Percentiles rank a stretch among this genome's conserved stretches.
These are phyloP conservation scores for Colletotrichum paranaense DNA, from an alignment of 2,329 filamentous ascomycete genomes.

Conservation along the genomic window DNA sequence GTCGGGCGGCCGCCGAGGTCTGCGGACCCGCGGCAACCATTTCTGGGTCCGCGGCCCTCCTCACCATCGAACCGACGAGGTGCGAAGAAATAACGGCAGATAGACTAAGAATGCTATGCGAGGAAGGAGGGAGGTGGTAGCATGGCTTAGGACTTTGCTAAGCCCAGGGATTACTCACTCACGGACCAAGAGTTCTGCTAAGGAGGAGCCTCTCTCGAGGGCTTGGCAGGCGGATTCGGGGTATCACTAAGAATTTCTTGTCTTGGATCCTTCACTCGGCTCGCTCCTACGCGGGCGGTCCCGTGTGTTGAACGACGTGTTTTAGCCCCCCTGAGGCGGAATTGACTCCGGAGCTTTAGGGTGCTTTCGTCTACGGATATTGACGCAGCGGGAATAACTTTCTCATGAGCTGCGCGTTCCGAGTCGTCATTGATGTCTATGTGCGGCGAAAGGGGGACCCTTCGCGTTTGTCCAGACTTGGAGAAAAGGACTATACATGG, in stretches of 20 bases:
- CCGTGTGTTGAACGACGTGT: not conserved
- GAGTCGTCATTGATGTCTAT: too few relatives aligned
- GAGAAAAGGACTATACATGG: not conserved
- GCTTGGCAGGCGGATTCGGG: too few relatives aligned
- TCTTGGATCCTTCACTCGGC: not conserved
- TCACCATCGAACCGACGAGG: not conserved
- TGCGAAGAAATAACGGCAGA: not conserved
- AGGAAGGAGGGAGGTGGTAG: not conserved
- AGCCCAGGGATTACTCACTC: not conserved
- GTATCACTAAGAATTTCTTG: not conserved
- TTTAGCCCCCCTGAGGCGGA: not conserved
- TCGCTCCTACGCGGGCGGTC: not conserved
- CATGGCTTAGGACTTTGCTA: not conserved
- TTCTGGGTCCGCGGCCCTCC: not conserved
- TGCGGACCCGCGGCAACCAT: not conserved
- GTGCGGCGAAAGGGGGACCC: too few relatives aligned
- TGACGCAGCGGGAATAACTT: not conserved
- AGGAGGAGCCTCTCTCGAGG: not conserved
- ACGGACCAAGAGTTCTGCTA: not conserved
- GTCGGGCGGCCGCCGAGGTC: not conserved
- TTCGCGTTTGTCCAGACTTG: too few relatives aligned
- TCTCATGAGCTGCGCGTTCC: not conserved
- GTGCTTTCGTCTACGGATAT: not conserved
- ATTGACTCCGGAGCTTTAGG: not conserved
- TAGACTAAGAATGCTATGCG: slow-evolving; percentile 2